Conservation (phyloP, 2,329 filamentous ascomycete genomes). For the Colletotrichum caudatum region DNA sequence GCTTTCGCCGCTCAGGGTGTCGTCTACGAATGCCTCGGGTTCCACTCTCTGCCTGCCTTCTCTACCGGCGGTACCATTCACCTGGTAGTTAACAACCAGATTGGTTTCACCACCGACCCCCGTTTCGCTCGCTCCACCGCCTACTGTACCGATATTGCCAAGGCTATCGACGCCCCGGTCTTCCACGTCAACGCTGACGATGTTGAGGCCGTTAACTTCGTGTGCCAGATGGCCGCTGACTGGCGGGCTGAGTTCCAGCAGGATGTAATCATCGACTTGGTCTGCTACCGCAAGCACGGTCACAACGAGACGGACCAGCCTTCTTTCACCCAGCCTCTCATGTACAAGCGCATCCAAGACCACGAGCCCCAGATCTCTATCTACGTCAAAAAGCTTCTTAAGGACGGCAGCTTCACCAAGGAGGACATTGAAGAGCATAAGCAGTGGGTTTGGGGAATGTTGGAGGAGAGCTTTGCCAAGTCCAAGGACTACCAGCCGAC, state of each 20-base stretch:
- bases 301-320: slow-evolving; percentile 99
- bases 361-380: slow-evolving; percentile 89
- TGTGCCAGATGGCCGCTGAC: slow-evolving; percentile 95
- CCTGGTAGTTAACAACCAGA: slow-evolving; percentile 99
- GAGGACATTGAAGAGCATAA: slow-evolving; percentile 99
- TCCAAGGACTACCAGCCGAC: slow-evolving; percentile 98
- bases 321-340: slow-evolving; percentile 98
- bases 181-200: slow-evolving; percentile 99
- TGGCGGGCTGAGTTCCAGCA: slow-evolving; percentile 99
- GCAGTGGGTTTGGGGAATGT: slow-evolving; percentile 99
- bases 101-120: slow-evolving; percentile 98
- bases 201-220: slow-evolving; percentile 97
- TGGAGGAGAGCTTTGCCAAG: slow-evolving; percentile 96
- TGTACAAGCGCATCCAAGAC: slow-evolving; percentile 97
- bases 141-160: slow-evolving; percentile 99
- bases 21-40: slow-evolving; percentile 98
- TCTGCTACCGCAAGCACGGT: slow-evolving; percentile 98
- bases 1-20: slow-evolving; percentile 97
- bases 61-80: slow-evolving; percentile 98
- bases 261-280: slow-evolving; percentile 96
- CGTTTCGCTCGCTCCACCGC: slow-evolving; percentile 97
- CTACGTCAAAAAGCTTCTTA: slow-evolving; percentile 90
- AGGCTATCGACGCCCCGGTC: slow-evolving; percentile 96
- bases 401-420: slow-evolving; percentile 95
- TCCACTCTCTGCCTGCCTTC: slow-evolving; percentile 95